These are phyloP conservation scores for Quercus alba DNA, from an alignment of 306 rosid genomes.

Conservation along the genomic window DNA sequence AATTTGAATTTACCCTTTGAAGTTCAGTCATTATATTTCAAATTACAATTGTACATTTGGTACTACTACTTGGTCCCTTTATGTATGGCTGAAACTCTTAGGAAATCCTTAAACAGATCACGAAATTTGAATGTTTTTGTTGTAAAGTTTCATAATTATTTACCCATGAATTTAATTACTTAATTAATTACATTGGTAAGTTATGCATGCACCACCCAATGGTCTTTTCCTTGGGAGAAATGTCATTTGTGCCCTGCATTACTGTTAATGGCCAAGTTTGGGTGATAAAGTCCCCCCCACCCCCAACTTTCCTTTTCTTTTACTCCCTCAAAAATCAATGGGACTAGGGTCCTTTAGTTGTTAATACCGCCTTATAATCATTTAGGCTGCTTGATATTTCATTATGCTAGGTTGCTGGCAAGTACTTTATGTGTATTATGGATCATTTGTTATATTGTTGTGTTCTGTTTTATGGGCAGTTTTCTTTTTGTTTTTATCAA, in stretches of 20 bases:
- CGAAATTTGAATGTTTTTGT: not conserved
- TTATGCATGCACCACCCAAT: too few species aligned
- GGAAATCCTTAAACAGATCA: not conserved
- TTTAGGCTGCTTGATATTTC: too few species aligned
- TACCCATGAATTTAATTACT: not conserved
- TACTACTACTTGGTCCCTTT: not conserved
- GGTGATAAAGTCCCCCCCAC: not conserved
- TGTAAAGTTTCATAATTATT: not conserved
- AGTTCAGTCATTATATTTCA: too few species aligned
- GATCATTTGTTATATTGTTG: not conserved
- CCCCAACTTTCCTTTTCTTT: too few species aligned
- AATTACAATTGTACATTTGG: not conserved
- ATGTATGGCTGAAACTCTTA: not conserved
- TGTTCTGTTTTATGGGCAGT: not conserved
- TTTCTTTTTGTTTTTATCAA: not conserved
- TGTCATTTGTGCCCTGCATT: too few species aligned
- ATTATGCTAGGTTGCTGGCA: too few species aligned
- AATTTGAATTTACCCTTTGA: not conserved
- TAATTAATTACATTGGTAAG: too few species aligned
- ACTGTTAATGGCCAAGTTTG: not conserved
- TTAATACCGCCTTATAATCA: too few species aligned
- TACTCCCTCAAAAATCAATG: too few species aligned
- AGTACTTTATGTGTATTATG: not conserved
- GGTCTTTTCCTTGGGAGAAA: too few species aligned
- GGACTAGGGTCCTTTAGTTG: too few species aligned